Base-by-base conservation (phyloP, 2,329 filamentous ascomycete genomes). In the Curvularia spicifera region DNA sequence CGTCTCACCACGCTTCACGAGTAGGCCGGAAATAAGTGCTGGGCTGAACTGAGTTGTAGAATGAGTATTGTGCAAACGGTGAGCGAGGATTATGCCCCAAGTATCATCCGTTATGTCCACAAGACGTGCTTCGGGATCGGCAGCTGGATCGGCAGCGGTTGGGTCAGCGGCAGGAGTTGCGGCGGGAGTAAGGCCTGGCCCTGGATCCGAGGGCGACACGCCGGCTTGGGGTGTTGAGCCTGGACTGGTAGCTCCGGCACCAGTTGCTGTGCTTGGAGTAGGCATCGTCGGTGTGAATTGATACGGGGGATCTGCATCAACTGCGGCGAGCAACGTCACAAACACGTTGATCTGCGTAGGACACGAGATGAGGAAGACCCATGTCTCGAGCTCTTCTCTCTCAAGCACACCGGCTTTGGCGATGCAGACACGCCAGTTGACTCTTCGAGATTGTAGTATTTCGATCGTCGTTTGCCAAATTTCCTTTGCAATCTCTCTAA, bases 391-490 rank as follows among this genome's bases (percentile, higher is more conserved):
- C 73, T 93, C 90, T 6, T 85, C 82, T 29, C 82, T 79, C 26
- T 89, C 86, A 84, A 92, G 89, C 2, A 84, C 78, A 2, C 89
- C 88, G 47, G 85, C 87, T 74, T 90, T 90, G 33, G 89, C 87
- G 59, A 96, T 84, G 59, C 92, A 87, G 10, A 95, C 79, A 15
- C 91, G 87, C 90, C 91, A 94, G 56, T 89, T 87, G 0, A 93
- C 87, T 67, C 87, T 89, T 75, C 88, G 86, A 15, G 82, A 81
- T 0, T 87, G 85, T 33, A 93, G 85, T 31, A 94, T 84, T n/a
- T 89, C 88, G 29, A 89, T 79, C 0, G 91, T 94, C 0, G 87
- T 90, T 54, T 87, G 84, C 90, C 91, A 94, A 3, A 95, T 90
- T 68, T 93, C 90, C 47, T 84, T 83, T 0, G 87, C 86, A n/a